Percentiles rank a stretch among this genome's conserved stretches.
Conservation (phyloP, 1,139 yeast species). For the Hyphopichia burtonii region DNA sequence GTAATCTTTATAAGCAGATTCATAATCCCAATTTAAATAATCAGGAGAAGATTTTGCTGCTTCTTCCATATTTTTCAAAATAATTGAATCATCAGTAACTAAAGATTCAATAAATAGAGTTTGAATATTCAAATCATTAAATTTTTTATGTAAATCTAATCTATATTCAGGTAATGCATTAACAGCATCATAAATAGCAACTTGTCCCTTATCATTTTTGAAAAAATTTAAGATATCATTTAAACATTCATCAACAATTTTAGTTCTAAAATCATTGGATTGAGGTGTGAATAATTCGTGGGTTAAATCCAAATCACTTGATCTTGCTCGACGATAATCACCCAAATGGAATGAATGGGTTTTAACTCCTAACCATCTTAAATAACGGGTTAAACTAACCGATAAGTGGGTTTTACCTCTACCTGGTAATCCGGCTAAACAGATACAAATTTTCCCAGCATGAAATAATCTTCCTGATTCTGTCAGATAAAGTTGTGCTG, state of each 20-base stretch:
- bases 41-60: slow-evolving; percentile 91
- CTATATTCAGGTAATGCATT: slow-evolving; percentile 78
- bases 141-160: slow-evolving; percentile 50
- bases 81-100: slow-evolving; percentile 69
- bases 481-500: slow-evolving; percentile 89
- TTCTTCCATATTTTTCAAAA: slow-evolving; percentile 70
- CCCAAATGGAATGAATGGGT: slow-evolving; percentile 92
- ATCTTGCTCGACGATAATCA: slow-evolving; percentile 74
- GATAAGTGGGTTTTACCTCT: slow-evolving; percentile 94
- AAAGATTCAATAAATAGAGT: slow-evolving; percentile 86
- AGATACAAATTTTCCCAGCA: slow-evolving; percentile 91
- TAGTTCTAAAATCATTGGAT: slow-evolving; percentile 54
- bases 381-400: slow-evolving; percentile 84
- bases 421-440: slow-evolving; percentile 92
- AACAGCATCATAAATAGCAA: slow-evolving; percentile 94
- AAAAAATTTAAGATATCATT: slow-evolving; percentile 72
- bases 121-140: slow-evolving; percentile 62
- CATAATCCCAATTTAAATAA: slow-evolving; percentile 69
- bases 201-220: slow-evolving; percentile 77
- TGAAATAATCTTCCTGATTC: slow-evolving; percentile 89
- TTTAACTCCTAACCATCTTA: slow-evolving; percentile 93
- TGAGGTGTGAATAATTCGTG: slow-evolving; percentile 69
- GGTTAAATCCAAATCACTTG: slow-evolving; percentile 53
- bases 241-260: slow-evolving; percentile 63
- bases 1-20: slow-evolving; percentile 61